Conservation (phyloP, 768 basidiomycete genomes). For the Galerina sulciceps region DNA sequence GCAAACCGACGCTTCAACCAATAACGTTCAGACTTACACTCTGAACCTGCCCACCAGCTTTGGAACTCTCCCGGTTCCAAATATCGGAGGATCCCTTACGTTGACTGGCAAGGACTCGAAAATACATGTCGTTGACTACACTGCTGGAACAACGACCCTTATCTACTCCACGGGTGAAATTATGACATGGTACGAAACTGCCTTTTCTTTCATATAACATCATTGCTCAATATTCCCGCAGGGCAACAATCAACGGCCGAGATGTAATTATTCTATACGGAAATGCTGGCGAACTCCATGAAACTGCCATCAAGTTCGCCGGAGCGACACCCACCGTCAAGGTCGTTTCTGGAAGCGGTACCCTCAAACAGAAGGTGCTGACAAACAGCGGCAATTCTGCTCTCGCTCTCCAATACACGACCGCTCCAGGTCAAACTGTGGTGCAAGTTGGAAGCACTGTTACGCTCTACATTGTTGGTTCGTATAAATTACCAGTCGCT, state of each 20-base stretch:
- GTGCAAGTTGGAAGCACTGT: slow-evolving; percentile 43
- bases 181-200: slow-evolving; percentile 43
- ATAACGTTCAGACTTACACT: slow-evolving; percentile 42
- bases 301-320: slow-evolving; percentile 48
- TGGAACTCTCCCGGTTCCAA: slow-evolving; percentile 45
- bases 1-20: slow-evolving; percentile 44
- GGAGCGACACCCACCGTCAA: slow-evolving; percentile 27
- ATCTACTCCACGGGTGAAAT: slow-evolving; percentile 55
- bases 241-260: slow-evolving; percentile 51
- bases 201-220: not conserved
- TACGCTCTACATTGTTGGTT: slow-evolving; percentile 50
- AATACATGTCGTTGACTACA: slow-evolving; percentile 53
- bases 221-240: slow-evolving; percentile 13
- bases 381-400: slow-evolving; percentile 24
- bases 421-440: slow-evolving; percentile 46
- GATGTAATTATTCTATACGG: slow-evolving; percentile 54
- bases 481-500: not conserved
- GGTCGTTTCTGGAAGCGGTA: slow-evolving; percentile 38
- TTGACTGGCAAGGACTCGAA: slow-evolving; percentile 58
- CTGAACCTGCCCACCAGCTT: slow-evolving; percentile 49
- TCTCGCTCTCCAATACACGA: slow-evolving; percentile 50
- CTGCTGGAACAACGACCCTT: slow-evolving; percentile 44
- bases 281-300: slow-evolving; percentile 49
- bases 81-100: slow-evolving; percentile 44
- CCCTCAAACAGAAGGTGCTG: slow-evolving; percentile 39